Conservation (phyloP, 257 asterid species). For the Scutellaria minor region DNA sequence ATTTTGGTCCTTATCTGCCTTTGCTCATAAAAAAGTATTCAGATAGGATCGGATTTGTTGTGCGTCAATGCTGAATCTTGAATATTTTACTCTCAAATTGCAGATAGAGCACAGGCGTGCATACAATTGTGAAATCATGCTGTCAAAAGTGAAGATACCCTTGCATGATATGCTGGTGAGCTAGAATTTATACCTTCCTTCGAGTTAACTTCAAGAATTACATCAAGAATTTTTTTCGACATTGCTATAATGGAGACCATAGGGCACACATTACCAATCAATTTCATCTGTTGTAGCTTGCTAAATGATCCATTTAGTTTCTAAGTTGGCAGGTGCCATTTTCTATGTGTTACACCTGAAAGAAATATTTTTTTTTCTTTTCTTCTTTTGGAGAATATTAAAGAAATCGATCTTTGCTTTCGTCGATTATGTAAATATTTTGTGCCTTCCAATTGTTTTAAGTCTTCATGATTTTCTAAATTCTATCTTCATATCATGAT, state of each 20-base stretch:
- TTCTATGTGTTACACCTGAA: slow-evolving; percentile 1
- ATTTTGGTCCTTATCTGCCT: not conserved
- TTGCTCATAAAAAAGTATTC: not conserved
- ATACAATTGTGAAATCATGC: slow-evolving; percentile 95
- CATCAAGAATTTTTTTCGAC: not conserved
- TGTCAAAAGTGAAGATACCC: slow-evolving; percentile 88
- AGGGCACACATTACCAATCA: slow-evolving; percentile 19
- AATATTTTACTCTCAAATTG: slow-evolving; percentile 35
- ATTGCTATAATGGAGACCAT: slow-evolving; percentile 3
- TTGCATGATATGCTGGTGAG: slow-evolving; percentile 89
- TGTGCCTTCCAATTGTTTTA: not conserved
- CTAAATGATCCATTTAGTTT: slow-evolving; percentile 14
- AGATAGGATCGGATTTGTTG: slow-evolving; percentile 5
- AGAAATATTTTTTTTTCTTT: not conserved
- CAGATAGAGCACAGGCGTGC: slow-evolving; percentile 96
- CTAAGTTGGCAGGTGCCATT: slow-evolving; percentile 2
- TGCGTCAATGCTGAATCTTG: slow-evolving; percentile 27
- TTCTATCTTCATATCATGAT: slow-evolving; percentile 19
- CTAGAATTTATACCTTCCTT: slow-evolving; percentile 24
- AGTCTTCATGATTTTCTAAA: not conserved
- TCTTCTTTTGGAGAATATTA: too few species aligned
- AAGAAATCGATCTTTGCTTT: slow-evolving; percentile 18
- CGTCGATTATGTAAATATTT: not conserved
- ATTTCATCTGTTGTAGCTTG: slow-evolving; percentile 15
- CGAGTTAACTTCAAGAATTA: not conserved